Evolutionary conservation across 305 asterid species (phyloP).

Genomic region (Solanum hybrid): DNA sequence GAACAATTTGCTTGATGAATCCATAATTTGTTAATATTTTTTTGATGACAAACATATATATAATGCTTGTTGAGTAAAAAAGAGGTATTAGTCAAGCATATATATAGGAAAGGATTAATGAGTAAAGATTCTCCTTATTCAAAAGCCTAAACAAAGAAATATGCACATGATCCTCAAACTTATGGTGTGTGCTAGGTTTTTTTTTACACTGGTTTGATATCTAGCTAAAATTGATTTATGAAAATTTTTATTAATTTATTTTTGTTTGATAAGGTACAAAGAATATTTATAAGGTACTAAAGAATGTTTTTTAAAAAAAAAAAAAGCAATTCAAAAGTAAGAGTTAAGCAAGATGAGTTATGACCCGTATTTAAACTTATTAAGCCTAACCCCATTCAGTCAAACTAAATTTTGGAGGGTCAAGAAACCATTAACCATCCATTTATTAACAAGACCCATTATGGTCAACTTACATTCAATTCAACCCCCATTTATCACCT

Average conservation of each 20-base stretch:
- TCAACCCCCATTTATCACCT: not conserved
- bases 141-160: conserved; percentile 41
- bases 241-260: too few relatives aligned
- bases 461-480: not conserved
- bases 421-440: not conserved
- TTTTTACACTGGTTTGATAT: not conserved
- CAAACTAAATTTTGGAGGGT: not conserved
- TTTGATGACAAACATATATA: not conserved
- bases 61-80: not conserved
- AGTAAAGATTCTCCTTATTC: conserved; percentile 19
- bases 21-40: not conserved
- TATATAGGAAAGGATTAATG: conserved; percentile 2
- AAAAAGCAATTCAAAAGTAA: not conserved
- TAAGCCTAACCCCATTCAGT: not conserved
- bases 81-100: not conserved
- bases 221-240: not conserved
- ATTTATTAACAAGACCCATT: not conserved
- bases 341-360: not conserved
- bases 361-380: not conserved
- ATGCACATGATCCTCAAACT: conserved; percentile 39
- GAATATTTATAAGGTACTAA: not conserved
- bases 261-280: not conserved
- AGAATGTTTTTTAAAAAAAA: not conserved
- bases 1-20: conserved; percentile 11
- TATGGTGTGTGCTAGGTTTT: not conserved